phyloP scores from a whole-genome alignment of 2,329 filamentous ascomycete species.

The Fusarium penzigii region DNA sequence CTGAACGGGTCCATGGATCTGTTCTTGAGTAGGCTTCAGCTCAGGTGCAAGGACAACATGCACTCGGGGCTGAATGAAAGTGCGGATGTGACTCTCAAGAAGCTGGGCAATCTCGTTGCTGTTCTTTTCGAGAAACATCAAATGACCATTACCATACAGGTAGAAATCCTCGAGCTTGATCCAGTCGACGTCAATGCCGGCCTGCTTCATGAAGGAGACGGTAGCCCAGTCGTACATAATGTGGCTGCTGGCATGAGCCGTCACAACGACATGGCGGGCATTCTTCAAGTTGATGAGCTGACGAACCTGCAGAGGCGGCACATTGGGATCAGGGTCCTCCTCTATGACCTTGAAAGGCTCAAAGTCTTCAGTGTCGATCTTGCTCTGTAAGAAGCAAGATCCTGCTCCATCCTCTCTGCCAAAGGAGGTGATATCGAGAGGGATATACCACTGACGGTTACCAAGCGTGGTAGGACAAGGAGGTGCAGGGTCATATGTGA shows the following conservation, averaged over 20 bases:
- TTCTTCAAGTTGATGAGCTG: conserved; percentile 49
- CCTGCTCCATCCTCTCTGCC: conserved; percentile 14
- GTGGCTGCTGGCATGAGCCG: conserved; percentile 55
- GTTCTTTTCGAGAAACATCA: conserved; percentile 56
- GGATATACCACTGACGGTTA: conserved; percentile 4
- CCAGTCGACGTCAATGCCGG: conserved; percentile 46
- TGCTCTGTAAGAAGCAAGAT: conserved; percentile 24
- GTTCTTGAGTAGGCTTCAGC: neutral
- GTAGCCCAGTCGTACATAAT: conserved; percentile 56
- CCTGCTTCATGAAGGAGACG: conserved; percentile 52
- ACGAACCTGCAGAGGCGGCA: conserved; percentile 23
- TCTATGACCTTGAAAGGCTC: neutral
- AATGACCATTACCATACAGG: conserved; percentile 56
- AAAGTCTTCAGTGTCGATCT: conserved; percentile 5
- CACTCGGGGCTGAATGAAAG: neutral
- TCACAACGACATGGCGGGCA: conserved; percentile 51
- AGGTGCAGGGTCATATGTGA: conserved; percentile 44
- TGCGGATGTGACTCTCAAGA: conserved; percentile 18
- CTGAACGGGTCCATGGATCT: neutral
- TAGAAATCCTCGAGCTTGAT: conserved; percentile 44
- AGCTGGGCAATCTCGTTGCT: conserved; percentile 43
- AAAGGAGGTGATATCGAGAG: conserved; percentile 14
- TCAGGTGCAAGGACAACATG: neutral
- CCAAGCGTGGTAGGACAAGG: conserved; percentile 11
- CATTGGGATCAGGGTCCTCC: neutral